These are phyloP conservation scores for Peronospora farinosa DNA, from an alignment of 352 stramenopile species.

Conservation along the genomic window DNA sequence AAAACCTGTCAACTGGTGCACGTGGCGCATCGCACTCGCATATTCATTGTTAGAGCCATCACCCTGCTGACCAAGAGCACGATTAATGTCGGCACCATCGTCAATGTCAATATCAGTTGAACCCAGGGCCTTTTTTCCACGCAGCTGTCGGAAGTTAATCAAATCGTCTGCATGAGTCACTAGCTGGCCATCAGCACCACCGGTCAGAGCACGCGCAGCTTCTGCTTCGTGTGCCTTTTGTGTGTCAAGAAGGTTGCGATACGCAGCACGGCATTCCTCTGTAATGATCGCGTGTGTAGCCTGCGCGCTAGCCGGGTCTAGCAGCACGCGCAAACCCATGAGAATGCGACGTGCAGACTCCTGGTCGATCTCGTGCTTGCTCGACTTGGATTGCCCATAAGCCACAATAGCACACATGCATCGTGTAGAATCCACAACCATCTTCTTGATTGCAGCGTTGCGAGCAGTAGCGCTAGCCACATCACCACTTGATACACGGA, in stretches of 20 bases:
- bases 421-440: slow-evolving; percentile 63
- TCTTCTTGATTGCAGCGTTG: slow-evolving; percentile 48
- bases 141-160: slow-evolving; percentile 97
- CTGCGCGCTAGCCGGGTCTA: slow-evolving; percentile 84
- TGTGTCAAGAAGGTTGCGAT: slow-evolving; percentile 64
- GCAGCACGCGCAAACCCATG: slow-evolving; percentile 91
- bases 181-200: slow-evolving; percentile 45
- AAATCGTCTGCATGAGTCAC: slow-evolving; percentile 90
- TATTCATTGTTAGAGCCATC: slow-evolving; percentile 70
- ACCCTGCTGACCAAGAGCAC: slow-evolving; percentile 87
- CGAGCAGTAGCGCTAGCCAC: slow-evolving; percentile 44
- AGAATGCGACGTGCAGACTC: slow-evolving; percentile 95
- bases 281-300: slow-evolving; percentile 72
- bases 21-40: slow-evolving; percentile 90
- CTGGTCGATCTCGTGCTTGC: slow-evolving; percentile 85
- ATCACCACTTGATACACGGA: slow-evolving; percentile 71
- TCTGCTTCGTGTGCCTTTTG: slow-evolving; percentile 68
- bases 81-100: slow-evolving; percentile 94
- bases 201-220: slow-evolving; percentile 30
- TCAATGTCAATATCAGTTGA: slow-evolving; percentile 96
- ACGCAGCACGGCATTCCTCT: slow-evolving; percentile 72
- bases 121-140: slow-evolving; percentile 87
- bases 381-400: slow-evolving; percentile 67
- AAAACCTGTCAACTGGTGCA: slow-evolving; percentile 99
- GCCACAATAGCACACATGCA: slow-evolving; percentile 72